Conservation (phyloP, 1,284 basidiomycete genomes). For the Pulveroboletus sp. region DNA sequence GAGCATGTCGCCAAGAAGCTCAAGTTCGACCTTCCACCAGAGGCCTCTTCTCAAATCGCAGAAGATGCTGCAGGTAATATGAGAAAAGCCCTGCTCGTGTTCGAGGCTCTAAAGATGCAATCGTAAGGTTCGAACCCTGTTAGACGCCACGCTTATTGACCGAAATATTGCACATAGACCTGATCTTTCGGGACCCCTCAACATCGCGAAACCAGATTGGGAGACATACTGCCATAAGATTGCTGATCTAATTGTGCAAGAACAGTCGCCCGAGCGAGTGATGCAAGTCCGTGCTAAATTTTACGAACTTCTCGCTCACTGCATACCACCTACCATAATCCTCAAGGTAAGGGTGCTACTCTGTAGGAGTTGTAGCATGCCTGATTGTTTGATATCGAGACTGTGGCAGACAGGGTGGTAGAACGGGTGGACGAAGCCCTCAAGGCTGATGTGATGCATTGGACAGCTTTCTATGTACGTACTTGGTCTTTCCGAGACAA, state of each 20-base stretch:
- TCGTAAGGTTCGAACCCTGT: constrained; percentile 50
- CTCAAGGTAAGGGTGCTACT: constrained; percentile 64
- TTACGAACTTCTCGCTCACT: constrained; percentile 96
- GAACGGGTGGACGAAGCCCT: constrained; percentile 78
- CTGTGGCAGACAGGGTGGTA: constrained; percentile 84
- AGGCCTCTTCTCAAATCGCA: constrained; percentile 75
- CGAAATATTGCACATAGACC: constrained; percentile 45
- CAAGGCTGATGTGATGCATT: constrained; percentile 91
- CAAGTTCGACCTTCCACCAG: constrained; percentile 77
- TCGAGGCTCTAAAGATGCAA: constrained; percentile 97
- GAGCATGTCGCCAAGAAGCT: constrained; percentile 82
- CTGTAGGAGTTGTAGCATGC: neutral
- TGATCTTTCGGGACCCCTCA: constrained; percentile 71
- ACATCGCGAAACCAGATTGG: constrained; percentile 97
- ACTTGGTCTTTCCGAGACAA: neutral
- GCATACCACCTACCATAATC: constrained; percentile 93
- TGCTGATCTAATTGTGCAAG: constrained; percentile 89
- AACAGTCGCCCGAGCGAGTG: constrained; percentile 89
- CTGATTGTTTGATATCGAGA: constrained; percentile 50
- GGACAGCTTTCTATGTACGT: constrained; percentile 94
- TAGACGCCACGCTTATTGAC: constrained; percentile 4
- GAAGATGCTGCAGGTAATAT: constrained; percentile 87
- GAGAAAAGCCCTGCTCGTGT: constrained; percentile 90
- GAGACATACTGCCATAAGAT: constrained; percentile 96
- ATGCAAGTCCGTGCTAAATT: constrained; percentile 92